Base-by-base conservation (phyloP, 2,329 filamentous ascomycete species). In the Pseudogymnoascus pannorum region DNA sequence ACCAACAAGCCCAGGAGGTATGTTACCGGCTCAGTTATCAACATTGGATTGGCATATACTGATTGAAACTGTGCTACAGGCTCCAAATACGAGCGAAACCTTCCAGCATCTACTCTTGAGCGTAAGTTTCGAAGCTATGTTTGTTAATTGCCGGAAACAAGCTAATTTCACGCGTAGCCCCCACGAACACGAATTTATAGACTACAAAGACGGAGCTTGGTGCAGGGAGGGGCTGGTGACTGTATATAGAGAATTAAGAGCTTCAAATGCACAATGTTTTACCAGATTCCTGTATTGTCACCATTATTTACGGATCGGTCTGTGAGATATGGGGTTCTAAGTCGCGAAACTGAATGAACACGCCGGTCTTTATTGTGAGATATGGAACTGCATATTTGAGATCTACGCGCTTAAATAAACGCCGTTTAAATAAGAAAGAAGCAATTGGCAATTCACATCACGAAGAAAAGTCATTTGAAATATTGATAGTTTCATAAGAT, bases 81-180 rank as follows among this genome's bases (percentile, higher is more conserved):
- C 68, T 96, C 91, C 66, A 97, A 97, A 82, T 97, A 89, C 76
- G 94, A 97, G 78, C 85, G 94, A 74, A 99, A 99, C 76, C 75
- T 97, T 60, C 90, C 91, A 33, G 83, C 85, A 62, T 92, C 87
- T 33, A 86, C 87, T 68, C 79, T 95, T 62, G 88, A 91, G 66
- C 87, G 93, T 97, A 79, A 82, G 91, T 84, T 31, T 54, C n/a
- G 31, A 31, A 31, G 40, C 20, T 54, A 54, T 54, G 3, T 20
- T 31, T 31, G 16, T 20, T 16, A 33, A 33, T 31, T 20, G 31
- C 24, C 16, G 24, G 18, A 22, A 54, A 31, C 48, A 24, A 18
- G 58, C 65, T 66, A 63, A 67, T 42, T 33, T 18, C 8, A 6
- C 29, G 22, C 38, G 4, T 38, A 72, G 71, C 71, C 58, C 70